Conservation (phyloP, 2,329 filamentous ascomycete species). For the Clonostachys chloroleuca region DNA sequence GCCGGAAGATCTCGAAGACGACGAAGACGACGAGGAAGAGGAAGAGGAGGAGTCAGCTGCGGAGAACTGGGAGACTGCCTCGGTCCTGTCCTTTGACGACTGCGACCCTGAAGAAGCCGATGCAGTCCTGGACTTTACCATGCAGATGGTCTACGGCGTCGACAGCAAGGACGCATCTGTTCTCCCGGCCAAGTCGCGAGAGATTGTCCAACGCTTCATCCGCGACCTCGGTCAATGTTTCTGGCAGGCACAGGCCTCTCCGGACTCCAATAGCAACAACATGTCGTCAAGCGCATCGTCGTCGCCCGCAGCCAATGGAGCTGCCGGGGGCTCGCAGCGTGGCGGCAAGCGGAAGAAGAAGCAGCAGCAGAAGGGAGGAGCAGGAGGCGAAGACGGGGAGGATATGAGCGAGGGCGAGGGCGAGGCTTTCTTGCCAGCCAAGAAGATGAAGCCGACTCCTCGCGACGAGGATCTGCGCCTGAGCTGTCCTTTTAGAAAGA, state of each 20-base stretch:
- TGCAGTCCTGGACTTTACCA: constrained; percentile 23
- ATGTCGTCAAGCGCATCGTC: constrained; percentile 20
- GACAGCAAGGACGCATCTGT: constrained; percentile 25
- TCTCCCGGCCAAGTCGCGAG: constrained; percentile 16
- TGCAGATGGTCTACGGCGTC: constrained; percentile 30
- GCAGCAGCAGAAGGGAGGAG: constrained; percentile 4
- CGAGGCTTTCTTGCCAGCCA: constrained; percentile 16
- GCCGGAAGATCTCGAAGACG: no score
- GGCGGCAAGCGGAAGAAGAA: constrained; percentile 29
- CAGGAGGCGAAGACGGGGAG: constrained; percentile 18
- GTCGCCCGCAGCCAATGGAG: constrained; percentile 2
- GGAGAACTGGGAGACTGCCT: constrained; percentile 9
- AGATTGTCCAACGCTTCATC: constrained; percentile 22
- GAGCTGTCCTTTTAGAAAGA: constrained; percentile 37
- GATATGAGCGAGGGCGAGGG: constrained; percentile 27
- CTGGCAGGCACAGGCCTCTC: constrained; percentile 14
- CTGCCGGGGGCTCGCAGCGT: constrained; percentile 9
- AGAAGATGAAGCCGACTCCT: constrained; percentile 20
- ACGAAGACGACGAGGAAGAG: not conserved
- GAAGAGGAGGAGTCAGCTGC: no score
- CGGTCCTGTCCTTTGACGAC: constrained; percentile 17
- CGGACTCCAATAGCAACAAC: constrained; percentile 19
- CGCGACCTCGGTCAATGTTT: constrained; percentile 23
- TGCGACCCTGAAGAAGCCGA: constrained; percentile 25
- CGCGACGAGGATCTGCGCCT: constrained; percentile 29